Evolutionary conservation across 2,329 filamentous ascomycete species (phyloP), one percentile per base, ranked within the genome.

Genomic region (Plectosphaerella plurivora): DNA sequence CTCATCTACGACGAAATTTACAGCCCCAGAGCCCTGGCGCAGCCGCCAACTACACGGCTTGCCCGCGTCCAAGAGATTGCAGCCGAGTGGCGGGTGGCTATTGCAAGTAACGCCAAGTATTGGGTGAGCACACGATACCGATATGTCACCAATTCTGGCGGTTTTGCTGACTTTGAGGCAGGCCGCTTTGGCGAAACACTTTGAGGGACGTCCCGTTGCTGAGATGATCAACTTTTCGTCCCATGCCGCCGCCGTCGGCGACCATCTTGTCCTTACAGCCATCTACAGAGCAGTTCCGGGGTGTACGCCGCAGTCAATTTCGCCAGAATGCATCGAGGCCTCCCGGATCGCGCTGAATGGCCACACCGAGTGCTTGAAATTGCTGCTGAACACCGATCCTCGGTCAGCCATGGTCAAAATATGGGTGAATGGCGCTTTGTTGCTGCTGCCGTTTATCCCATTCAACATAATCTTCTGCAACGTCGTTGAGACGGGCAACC

Each of bases 401-500:
- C 25, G 18, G 10, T 35, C 45, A 9, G 24, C n/a, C 3, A 20
- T 24, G 10, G 4, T 46, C n/a, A 22, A 46, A 6, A 20, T 46
- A 3, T 25, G 44, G 25, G 24, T 28, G 12, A 46, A 46, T 5
- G 57, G 61, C 60, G 50, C 54, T 1, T 39, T 61, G 7, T 24
- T 57, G 1, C 46, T 53, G 4, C 61, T 61, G 0, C 61, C 60
- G 0, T 63, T 63, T 18, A 55, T 61, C 7, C 61, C 61, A 2
- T 63, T 63, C 42, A 63, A 59, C 3, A 53, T 63, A 6, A 9
- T 64, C 1, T 64, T 63, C 41, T 64, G 62, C 25, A 57, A 62
- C 45, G 52, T 60, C n/a, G 57, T 62, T 41, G 69, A 74, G 51
- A 68, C 70, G 1, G 69, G 67, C 18, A 66, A 75, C 15, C 52